Evolutionary conservation across 1,284 basidiomycete species (phyloP).

Genomic region (Trichosporon sp.): DNA sequence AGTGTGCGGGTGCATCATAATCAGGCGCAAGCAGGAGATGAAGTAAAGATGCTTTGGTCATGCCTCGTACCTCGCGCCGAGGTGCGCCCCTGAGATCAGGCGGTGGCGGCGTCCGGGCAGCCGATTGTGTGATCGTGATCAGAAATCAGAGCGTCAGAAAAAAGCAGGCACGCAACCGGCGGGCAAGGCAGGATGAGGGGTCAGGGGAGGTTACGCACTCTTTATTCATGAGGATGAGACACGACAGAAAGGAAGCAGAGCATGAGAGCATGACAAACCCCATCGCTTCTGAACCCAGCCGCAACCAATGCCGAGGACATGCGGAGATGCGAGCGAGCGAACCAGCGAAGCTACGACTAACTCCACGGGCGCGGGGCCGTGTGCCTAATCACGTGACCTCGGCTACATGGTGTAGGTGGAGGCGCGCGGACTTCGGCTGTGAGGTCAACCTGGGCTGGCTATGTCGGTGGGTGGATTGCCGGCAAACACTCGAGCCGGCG

Average conservation of each 20-base stretch:
- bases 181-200: neutral
- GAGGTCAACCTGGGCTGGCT: neutral
- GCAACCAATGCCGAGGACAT: neutral
- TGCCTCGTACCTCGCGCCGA: no score
- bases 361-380: conserved; percentile 9
- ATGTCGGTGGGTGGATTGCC: neutral
- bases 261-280: neutral
- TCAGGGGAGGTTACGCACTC: neutral
- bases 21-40: neutral
- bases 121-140: neutral
- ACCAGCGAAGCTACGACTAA: neutral
- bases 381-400: conserved; percentile 14
- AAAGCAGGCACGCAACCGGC: neutral
- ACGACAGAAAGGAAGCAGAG: neutral
- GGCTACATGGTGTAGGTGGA: neutral
- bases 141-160: neutral
- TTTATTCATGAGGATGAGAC: neutral
- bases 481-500: conserved; percentile 15
- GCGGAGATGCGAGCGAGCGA: neutral
- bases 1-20: neutral
- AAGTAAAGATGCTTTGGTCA: neutral
- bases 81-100: no score
- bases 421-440: conserved; percentile 4
- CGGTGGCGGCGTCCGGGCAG: neutral
- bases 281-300: neutral